A percentile compares a stretch with the other conserved stretches of the same genome.
Evolutionary conservation across 2,329 filamentous ascomycete species (phyloP).

Genomic region (Colletotrichum plurivorum): DNA sequence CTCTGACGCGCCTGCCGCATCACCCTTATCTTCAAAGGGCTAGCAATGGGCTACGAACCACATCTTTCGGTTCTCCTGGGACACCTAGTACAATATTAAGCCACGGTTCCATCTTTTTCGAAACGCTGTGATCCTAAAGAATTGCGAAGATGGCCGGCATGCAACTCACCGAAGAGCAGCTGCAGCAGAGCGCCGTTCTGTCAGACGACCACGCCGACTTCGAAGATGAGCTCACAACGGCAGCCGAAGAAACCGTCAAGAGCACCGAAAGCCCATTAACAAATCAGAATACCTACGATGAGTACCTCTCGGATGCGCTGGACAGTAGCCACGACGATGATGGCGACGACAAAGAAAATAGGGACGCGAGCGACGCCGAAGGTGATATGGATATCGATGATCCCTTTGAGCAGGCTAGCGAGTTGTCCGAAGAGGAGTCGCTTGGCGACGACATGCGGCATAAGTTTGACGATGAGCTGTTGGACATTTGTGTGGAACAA

Average conservation of each 20-base stretch:
- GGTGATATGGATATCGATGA: constrained; percentile 56
- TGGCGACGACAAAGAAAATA: constrained; percentile 43
- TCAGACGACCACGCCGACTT: constrained; percentile 61
- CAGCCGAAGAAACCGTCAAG: constrained; percentile 43
- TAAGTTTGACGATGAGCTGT: constrained; percentile 53
- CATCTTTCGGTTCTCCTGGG: constrained; percentile 1
- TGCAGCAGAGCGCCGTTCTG: constrained; percentile 68
- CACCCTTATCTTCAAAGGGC: too few relatives aligned
- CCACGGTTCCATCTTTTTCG: not conserved
- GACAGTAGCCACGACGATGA: not conserved
- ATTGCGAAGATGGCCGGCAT: constrained; percentile 60
- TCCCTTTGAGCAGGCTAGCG: constrained; percentile 37
- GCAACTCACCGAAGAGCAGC: constrained; percentile 70
- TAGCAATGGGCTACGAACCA: constrained; percentile 29
- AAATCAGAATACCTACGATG: constrained; percentile 19
- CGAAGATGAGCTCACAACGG: constrained; percentile 53
- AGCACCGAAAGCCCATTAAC: constrained; percentile 34
- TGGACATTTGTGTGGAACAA: constrained; percentile 48
- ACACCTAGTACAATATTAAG: constrained; percentile 4
- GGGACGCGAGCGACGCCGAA: constrained; percentile 44
- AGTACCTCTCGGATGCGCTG: constrained; percentile 22
- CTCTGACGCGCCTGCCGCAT: too few relatives aligned
- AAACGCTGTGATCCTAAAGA: not conserved
- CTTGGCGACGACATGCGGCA: constrained; percentile 56
- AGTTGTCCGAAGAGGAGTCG: constrained; percentile 57